Evolutionary conservation across 2,329 filamentous ascomycete species (phyloP), one percentile per base, ranked within the genome.

Genomic region (Exserohilum rostratum): DNA sequence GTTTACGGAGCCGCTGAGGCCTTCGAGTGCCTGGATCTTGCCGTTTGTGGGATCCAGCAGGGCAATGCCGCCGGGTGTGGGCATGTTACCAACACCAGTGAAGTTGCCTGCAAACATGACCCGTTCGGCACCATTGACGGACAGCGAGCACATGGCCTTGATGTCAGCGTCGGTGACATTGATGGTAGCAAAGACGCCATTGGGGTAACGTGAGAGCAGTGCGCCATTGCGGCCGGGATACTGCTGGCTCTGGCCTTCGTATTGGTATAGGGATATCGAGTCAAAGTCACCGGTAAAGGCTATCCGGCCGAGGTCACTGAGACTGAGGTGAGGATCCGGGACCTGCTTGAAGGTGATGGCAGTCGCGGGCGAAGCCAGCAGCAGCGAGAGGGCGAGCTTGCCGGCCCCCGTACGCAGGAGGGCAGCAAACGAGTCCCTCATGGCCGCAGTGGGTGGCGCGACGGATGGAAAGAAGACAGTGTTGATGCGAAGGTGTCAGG

Each of bases 21-120:
- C 93, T n/a, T 85, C 77, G 34, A 97, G 77, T n/a, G 91, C 83
- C 1, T 85, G 89, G 45, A 97, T 82, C 33, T 83, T 76, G 39
- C 85, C 85, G 4, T 86, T 88, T 60, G 86, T 85, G 3, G 90
- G 86, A 72, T 97, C 86, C 77, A 93, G 92, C 42, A 96, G 74
- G 20, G 93, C 95, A 52, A 96, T 85, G 39, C 90, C 85, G 37
- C 90, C 86, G 48, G 87, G 87, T 2, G 92, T 91, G 69, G 90
- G 79, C 52, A 88, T 83, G 54, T 87, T 87, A 55, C 88, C 90
- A 58, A 99, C 79, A 73, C 91, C 96, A 29, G 95, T 98, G 73
- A 99, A 99, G 78, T 98, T 98, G 43, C 95, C 95, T 51, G 90
- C 95, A 13, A 99, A 84, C 43, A 98, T 84, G 25, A 98, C 85